These are phyloP conservation scores for Botrytis fragariae DNA, from an alignment of 2,329 filamentous ascomycete genomes.

Conservation along the genomic window DNA sequence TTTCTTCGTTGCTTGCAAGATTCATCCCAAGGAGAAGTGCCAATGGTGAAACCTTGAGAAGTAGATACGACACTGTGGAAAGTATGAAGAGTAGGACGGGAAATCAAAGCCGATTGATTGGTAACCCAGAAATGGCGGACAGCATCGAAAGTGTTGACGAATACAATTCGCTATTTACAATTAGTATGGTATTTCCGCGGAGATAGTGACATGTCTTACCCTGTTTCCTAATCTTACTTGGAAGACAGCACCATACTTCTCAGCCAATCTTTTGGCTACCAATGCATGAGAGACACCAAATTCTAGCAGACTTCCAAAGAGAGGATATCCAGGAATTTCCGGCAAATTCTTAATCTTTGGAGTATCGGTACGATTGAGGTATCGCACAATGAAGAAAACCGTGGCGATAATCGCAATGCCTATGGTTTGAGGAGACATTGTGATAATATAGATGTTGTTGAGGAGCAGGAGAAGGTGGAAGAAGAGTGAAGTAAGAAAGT, in stretches of 20 bases:
- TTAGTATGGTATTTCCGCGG: constrained; percentile 49
- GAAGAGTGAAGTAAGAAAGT: background rate
- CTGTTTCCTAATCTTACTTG: constrained; percentile 24
- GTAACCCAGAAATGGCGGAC: constrained; percentile 75
- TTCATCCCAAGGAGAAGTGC: constrained; percentile 81
- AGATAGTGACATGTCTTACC: constrained; percentile 43
- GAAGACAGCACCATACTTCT: constrained; percentile 24
- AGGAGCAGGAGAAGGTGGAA: background rate
- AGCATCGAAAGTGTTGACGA: constrained; percentile 74
- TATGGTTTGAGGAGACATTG: constrained; percentile 20
- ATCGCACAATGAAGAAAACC: constrained; percentile 13
- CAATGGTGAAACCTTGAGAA: constrained; percentile 78
- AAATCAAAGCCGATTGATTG: constrained; percentile 75
- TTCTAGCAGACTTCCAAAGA: constrained; percentile 24
- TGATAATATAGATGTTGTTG: background rate
- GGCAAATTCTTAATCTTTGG: constrained; percentile 24
- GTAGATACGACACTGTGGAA: constrained; percentile 77
- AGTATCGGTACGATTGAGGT: constrained; percentile 24
- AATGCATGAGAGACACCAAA: constrained; percentile 23
- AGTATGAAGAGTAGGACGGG: constrained; percentile 74
- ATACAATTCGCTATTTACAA: constrained; percentile 60
- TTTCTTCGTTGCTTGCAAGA: constrained; percentile 75
- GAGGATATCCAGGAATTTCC: constrained; percentile 24
- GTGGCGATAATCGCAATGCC: constrained; percentile 16
- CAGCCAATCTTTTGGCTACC: constrained; percentile 21